phyloP scores from a whole-genome alignment of 345 rosid species.

The Brassica juncea region DNA sequence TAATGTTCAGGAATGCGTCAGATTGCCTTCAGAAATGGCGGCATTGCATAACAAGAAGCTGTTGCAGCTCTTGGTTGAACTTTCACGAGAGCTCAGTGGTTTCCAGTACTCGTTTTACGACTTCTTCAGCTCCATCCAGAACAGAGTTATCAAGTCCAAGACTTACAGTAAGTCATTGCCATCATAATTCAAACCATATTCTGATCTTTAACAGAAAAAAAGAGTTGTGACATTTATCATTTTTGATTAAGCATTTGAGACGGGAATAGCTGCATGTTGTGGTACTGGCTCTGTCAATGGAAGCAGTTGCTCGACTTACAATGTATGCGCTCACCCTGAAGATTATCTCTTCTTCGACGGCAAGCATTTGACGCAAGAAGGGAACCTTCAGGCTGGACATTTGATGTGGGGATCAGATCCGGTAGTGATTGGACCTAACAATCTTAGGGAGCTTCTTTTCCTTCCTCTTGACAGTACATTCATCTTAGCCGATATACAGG shows the following conservation, averaged over 20 bases:
- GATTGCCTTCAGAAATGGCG: conserved; percentile 37
- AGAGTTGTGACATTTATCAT: neutral
- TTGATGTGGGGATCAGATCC: conserved; percentile 39
- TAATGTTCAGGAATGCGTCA: conserved; percentile 29
- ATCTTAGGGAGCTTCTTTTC: conserved; percentile 37
- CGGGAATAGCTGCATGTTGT: conserved; percentile 42
- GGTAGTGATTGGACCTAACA: conserved; percentile 33
- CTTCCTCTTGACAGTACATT: conserved; percentile 23
- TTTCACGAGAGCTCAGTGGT: conserved; percentile 24
- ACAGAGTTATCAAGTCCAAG: conserved; percentile 31
- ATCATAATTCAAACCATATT: neutral
- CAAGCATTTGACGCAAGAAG: conserved; percentile 35
- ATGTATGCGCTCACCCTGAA: conserved; percentile 33
- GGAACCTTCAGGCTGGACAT: conserved; percentile 30
- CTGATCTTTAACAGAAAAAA: no score
- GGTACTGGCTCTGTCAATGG: conserved; percentile 43
- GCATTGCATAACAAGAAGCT: conserved; percentile 41
- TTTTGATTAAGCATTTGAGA: conserved; percentile 35
- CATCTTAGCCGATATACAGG: conserved; percentile 11
- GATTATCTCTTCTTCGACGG: conserved; percentile 43
- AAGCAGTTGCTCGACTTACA: conserved; percentile 8
- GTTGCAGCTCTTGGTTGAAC: conserved; percentile 25
- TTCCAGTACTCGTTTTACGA: conserved; percentile 39
- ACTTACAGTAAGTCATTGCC: conserved; percentile 34
- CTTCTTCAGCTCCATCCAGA: conserved; percentile 34